Evolutionary conservation across 352 stramenopile species (phyloP).

Genomic region (Globisporangium parvum): DNA sequence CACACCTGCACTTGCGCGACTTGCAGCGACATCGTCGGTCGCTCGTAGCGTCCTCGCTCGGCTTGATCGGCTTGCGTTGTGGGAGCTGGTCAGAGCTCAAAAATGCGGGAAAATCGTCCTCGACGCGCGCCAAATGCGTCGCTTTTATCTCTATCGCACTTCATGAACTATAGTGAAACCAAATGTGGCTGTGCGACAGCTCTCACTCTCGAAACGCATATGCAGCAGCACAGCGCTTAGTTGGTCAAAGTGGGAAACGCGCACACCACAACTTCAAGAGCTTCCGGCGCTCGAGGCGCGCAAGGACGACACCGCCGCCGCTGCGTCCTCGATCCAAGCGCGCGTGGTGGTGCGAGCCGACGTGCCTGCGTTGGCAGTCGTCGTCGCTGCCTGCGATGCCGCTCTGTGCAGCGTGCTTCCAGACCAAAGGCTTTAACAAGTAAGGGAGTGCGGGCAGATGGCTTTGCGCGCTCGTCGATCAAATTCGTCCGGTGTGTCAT

Average conservation of each 20-base stretch:
- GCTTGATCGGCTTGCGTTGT: not conserved
- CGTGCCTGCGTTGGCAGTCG: not conserved
- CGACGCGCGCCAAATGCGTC: too few species aligned
- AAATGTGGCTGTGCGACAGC: too few species aligned
- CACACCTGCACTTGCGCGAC: constrained; percentile 1
- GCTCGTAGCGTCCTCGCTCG: not conserved
- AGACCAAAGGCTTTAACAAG: constrained; percentile 81
- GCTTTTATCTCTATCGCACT: not conserved
- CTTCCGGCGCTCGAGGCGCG: too few species aligned
- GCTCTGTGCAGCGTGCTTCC: constrained; percentile 60
- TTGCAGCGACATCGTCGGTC: too few species aligned
- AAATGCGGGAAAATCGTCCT: not conserved
- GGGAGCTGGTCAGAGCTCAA: not conserved
- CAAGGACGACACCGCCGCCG: too few species aligned
- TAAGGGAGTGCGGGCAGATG: constrained; percentile 15
- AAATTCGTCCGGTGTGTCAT: not conserved
- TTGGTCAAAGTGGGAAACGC: not conserved
- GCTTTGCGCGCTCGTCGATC: not conserved
- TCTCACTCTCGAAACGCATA: not conserved
- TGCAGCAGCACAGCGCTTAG: not conserved
- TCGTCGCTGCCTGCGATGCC: constrained; percentile 29
- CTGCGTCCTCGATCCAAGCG: too few species aligned
- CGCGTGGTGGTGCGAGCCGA: too few species aligned
- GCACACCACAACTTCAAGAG: too few species aligned
- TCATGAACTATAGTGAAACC: not conserved